These are phyloP conservation scores for Rheum nobile DNA, from an alignment of 148 eudicot genomes.

Conservation along the genomic window DNA sequence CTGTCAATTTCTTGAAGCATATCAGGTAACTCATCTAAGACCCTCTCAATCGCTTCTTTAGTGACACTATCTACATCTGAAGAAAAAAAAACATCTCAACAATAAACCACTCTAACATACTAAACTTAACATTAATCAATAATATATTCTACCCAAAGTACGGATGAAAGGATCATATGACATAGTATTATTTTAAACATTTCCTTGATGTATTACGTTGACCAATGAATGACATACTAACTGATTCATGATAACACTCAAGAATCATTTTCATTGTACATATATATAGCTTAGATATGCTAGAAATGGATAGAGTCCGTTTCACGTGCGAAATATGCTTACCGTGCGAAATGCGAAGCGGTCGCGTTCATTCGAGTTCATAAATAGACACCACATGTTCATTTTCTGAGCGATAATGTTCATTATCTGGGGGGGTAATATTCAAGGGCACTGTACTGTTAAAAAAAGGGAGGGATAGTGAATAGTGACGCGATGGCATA, in stretches of 20 bases:
- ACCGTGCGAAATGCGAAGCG: too few relatives aligned
- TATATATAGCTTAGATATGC: background rate
- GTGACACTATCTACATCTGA: constrained; percentile 15
- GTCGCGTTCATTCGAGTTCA: too few relatives aligned
- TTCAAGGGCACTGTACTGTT: too few relatives aligned
- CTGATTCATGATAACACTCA: background rate
- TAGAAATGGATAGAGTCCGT: too few relatives aligned
- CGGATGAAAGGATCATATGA: background rate
- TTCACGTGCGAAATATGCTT: too few relatives aligned
- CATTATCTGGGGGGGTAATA: too few relatives aligned
- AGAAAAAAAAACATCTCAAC: background rate
- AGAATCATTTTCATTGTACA: background rate
- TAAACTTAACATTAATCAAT: background rate
- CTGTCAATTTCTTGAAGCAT: background rate
- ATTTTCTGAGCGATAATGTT: too few relatives aligned
- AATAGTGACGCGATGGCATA: too few relatives aligned
- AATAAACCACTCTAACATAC: background rate
- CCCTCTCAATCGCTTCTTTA: constrained; percentile 2
- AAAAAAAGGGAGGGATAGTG: too few relatives aligned
- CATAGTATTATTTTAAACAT: background rate
- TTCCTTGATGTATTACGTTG: background rate
- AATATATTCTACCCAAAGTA: background rate
- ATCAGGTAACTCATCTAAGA: background rate
- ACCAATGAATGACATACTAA: background rate
- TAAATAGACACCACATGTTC: too few relatives aligned